These are phyloP conservation scores for Schizothecium vesticola DNA, from an alignment of 495 filamentous ascomycete species.

Conservation along the genomic window DNA sequence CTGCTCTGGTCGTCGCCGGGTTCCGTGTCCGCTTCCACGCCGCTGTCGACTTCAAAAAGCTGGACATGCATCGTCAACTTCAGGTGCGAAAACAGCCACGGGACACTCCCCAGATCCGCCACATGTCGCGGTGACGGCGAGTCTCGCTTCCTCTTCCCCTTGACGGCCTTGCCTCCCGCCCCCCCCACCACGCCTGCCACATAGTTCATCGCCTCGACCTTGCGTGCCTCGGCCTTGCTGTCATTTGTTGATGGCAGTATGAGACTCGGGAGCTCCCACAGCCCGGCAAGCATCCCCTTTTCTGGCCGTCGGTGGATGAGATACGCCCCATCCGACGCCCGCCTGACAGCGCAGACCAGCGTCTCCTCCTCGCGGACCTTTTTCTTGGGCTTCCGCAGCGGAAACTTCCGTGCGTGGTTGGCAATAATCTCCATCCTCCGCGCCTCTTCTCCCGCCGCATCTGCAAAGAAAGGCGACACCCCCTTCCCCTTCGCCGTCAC, in stretches of 20 bases:
- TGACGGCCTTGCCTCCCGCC: not conserved
- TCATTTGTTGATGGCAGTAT: conserved; percentile 20
- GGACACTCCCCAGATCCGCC: conserved; percentile 35
- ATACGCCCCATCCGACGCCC: conserved; percentile 29
- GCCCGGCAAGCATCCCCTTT: conserved; percentile 39
- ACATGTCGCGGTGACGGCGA: conserved; percentile 14
- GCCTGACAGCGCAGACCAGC: conserved; percentile 39
- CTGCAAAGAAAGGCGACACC: conserved; percentile 29
- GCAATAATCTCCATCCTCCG: conserved; percentile 23
- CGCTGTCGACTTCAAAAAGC: conserved; percentile 29
- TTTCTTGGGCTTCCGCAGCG: conserved; percentile 36
- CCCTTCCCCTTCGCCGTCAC: conserved; percentile 10
- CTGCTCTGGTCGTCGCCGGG: conserved; percentile 6
- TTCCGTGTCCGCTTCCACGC: not conserved
- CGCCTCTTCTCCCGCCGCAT: not conserved
- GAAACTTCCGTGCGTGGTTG: conserved; percentile 38
- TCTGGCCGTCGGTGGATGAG: conserved; percentile 38
- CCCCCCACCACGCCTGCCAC: conserved; percentile 14
- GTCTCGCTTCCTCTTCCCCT: not conserved
- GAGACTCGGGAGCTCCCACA: conserved; percentile 46
- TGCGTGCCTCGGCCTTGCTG: conserved; percentile 21
- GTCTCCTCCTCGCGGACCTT: conserved; percentile 39
- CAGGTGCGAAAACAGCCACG: conserved; percentile 45
- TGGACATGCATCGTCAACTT: conserved; percentile 45
- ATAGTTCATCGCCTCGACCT: conserved; percentile 20